Evolutionary conservation across 2,329 filamentous ascomycete genomes (phyloP), one percentile per base, ranked within the genome.

Genomic region (Cercospora sojina): DNA sequence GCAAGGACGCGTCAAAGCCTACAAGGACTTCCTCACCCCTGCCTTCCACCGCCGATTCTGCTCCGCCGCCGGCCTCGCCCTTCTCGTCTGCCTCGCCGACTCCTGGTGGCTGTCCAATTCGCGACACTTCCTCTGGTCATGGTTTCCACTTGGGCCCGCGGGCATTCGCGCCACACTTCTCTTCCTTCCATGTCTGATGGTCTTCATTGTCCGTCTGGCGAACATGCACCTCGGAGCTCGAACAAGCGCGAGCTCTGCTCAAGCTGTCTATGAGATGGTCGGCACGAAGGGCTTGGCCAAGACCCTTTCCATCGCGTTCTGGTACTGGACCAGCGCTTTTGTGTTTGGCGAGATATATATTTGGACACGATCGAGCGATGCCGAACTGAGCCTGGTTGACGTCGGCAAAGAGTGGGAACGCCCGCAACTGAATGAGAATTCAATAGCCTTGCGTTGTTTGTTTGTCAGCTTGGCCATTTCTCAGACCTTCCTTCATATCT

Each of bases 1-100:
- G 38, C 38, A 32, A 20, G 62, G 47, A 82, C 81, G 68, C 57
- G 65, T 65, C 51, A 67, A 87, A 83, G 84, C 86, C 78, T 96
- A 97, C 80, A 90, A 92, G 83, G 92, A 97, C 81, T 96, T 96
- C 79, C 82, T 97, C 72, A 96, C 94, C 68, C 93, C 94, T 59
- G 89, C 91, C 61, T 83, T 97, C 70, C 94, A 98, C 79, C 86
- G 91, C 74, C 88, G 93, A 74, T 98, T 97, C 80, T 90, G 90
- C 58, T 89, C 88, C 69, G 92, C 92, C 12, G 90, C 90, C 57
- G 84, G 86, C 13, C 82, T 91, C 69, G 83, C 93, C 13, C 80
- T 95, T 9, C 80, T 84, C 57, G 83, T 92, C 64, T 92, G 91
- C 76, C 96, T 95, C 77, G 63, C 86, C 41, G 87, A 92, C 75